These are phyloP conservation scores for Solanum piurae DNA, from an alignment of 257 asterid genomes.

Conservation along the genomic window DNA sequence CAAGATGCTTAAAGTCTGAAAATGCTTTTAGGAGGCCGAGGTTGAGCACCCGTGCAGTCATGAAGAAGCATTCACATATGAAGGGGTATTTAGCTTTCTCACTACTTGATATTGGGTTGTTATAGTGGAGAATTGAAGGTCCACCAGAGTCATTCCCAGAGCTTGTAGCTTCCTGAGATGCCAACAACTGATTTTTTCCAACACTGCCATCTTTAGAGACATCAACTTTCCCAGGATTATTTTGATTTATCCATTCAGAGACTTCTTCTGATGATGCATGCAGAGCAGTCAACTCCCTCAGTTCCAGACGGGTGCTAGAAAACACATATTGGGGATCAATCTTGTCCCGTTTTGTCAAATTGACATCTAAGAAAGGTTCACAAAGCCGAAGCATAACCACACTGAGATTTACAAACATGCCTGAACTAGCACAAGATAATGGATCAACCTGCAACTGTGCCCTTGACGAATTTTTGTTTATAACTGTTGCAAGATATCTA, in stretches of 20 bases:
- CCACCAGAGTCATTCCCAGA: constrained; percentile 37
- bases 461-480: constrained; percentile 84
- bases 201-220: constrained; percentile 17
- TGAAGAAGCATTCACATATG: constrained; percentile 96
- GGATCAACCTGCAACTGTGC: constrained; percentile 93
- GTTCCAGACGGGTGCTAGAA: constrained; percentile 51
- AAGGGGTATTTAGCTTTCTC: constrained; percentile 57
- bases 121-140: constrained; percentile 19
- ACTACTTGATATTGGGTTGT: constrained; percentile 19
- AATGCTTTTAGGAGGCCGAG: constrained; percentile 89
- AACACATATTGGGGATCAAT: constrained; percentile 80
- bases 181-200: constrained; percentile 45
- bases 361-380: constrained; percentile 88
- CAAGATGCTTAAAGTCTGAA: constrained; percentile 93
- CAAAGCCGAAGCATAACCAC: constrained; percentile 88
- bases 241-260: constrained; percentile 57
- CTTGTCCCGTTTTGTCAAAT: constrained; percentile 73
- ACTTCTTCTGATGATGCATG: constrained; percentile 95
- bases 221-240: constrained; percentile 27
- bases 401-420: constrained; percentile 93
- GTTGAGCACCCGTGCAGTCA: constrained; percentile 94
- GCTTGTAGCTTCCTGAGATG: constrained; percentile 69
- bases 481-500: constrained; percentile 71
- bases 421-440: constrained; percentile 86
- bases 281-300: constrained; percentile 88